Base-by-base conservation (phyloP, 2,329 filamentous ascomycete genomes). In the Venturia oleaginea region DNA sequence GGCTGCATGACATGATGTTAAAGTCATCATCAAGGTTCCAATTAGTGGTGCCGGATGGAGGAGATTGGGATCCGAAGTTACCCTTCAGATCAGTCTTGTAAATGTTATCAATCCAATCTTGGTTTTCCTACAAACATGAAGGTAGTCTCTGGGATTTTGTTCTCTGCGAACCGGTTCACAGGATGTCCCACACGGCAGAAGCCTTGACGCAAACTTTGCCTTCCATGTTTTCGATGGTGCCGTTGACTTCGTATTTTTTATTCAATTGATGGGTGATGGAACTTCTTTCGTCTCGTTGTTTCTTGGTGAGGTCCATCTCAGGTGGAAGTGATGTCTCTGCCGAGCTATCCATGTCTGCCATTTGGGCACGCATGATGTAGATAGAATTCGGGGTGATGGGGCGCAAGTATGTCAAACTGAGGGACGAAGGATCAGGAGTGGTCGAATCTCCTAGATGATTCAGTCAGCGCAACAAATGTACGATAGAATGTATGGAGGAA, bases 371-470 rank as follows among this genome's bases (percentile, higher is more conserved):
- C 7, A 91, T 75, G 38, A 88, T 78, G 74, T 90, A 90, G 72
- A 88, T 89, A 46, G 79, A 76, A 63, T 83, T 81, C 46, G 84
- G 82, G 42, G 79, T 73, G 8, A 86, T 84, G 0, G 85, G 86
- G 65, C 80, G 81, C 54, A 82, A 79, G 72, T 91, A 92, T 63
- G 81, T 80, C 60, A 92, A 71, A 51, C 74, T 76, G 65, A 81
- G 66, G 15, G 76, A 72, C 32, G 70, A 72, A 2, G 77, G 77
- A 51, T 75, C 75, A 32, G 42, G 37, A 8, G 37, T 19, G 17
- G 40, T 37, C 34, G 22, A 32, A 17, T 62, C 40, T 17, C 60
- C 51, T 57, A 34, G 8, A 51, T 11, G 15, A 22, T 51, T 59
- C 64, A 62, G 64, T 57, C 42, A 59, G n/a, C 19, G 10, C 17